Base-by-base conservation (phyloP, 2,329 filamentous ascomycete species). In the Helicocarpus griseus region DNA sequence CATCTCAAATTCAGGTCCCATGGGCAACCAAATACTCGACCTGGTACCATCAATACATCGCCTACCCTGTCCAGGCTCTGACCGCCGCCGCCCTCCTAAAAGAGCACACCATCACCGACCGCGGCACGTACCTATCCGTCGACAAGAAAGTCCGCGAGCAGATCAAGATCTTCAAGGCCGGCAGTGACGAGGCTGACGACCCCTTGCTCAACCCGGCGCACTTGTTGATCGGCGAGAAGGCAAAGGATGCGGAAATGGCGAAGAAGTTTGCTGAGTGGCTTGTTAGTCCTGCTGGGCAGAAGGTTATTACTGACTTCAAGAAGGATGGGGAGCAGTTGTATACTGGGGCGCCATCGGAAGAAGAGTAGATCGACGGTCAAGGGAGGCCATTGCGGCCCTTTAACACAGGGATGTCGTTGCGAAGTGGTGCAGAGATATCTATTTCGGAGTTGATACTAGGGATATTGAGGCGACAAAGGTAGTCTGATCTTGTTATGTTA, bases 91-190 rank as follows among this genome's bases (percentile, higher is more conserved):
- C 68, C 33, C 52, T 62, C 1, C 60, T 75, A 2, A 57, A 69
- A 0, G 73, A 76, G 53, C 76, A 77, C 55, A 76, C 73, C 0
- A 61, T 77, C 46, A 75, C 72, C 0, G 73, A 77, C 51, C 61
- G 67, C 2, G 73, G 73, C 1, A 76, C 74, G 0, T 72, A 68
- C 28, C 59, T 75, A 2, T 71, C 71, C 2, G 57, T 76, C 6
- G 57, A 65, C 7, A 36, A 55, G 6, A 58, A 59, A 1, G 53
- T 74, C 8, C 59, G 63, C 4, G 64, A 69, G 33, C 53, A 66
- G 40, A 63, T 69, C 1, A 58, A 58, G 4, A 61, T 74, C 48
- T 59, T 58, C 52, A 57, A 56, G 49, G 36, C 39, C 48, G 61
- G 69, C 64, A 63, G 61, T 2, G 67, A 73, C 50, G 55, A 65